Percentiles rank a stretch among this genome's conserved stretches.
These are phyloP conservation scores for Lactarius deliciosus DNA, from an alignment of 768 basidiomycete species.

Conservation along the genomic window DNA sequence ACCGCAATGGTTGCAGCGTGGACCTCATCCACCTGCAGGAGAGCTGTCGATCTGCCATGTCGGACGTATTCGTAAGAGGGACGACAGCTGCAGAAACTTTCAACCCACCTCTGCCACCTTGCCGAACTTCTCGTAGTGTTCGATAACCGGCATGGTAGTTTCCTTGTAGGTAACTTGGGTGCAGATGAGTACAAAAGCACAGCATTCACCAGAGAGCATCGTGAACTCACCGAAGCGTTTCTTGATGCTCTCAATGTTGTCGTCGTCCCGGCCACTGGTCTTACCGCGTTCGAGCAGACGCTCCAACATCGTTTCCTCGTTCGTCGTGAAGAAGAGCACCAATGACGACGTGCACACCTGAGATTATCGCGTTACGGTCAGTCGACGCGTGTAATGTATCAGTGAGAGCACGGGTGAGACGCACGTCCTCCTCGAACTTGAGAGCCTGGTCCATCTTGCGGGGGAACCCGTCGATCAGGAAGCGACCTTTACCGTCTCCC, in stretches of 20 bases:
- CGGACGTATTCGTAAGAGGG: conserved; percentile 4
- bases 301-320: conserved; percentile 82
- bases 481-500: conserved; percentile 72
- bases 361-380: background rate
- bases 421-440: conserved; percentile 83
- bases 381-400: background rate
- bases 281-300: conserved; percentile 88
- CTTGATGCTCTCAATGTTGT: conserved; percentile 90
- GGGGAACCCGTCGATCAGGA: conserved; percentile 96
- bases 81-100: background rate
- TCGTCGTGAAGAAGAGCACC: conserved; percentile 84
- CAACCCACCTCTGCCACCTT: conserved; percentile 77
- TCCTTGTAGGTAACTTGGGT: conserved; percentile 74
- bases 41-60: conserved; percentile 64
- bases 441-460: conserved; percentile 98
- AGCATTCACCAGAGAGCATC: background rate
- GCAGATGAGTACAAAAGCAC: background rate
- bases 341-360: conserved; percentile 80
- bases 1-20: conserved; percentile 57
- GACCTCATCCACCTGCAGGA: conserved; percentile 67
- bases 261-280: conserved; percentile 94
- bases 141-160: conserved; percentile 91
- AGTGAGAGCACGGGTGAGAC: conserved; percentile 28
- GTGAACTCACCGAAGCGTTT: conserved; percentile 86
- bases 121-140: conserved; percentile 62